phyloP scores from a whole-genome alignment of 2,329 filamentous ascomycete genomes.

The Cytospora piceicola region DNA sequence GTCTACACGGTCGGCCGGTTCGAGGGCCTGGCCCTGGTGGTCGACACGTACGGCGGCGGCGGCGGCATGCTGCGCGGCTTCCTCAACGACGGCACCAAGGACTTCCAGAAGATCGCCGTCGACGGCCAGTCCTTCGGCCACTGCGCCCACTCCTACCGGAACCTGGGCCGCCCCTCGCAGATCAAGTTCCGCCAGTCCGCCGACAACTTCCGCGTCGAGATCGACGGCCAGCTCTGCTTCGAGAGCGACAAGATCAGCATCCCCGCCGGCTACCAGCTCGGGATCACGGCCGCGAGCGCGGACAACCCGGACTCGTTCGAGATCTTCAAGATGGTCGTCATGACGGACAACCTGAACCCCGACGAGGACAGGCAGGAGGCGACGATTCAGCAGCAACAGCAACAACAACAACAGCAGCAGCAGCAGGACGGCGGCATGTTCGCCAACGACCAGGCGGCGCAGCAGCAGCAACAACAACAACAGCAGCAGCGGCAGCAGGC shows the following conservation, averaged over 20 bases:
- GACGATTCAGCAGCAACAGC: slow-evolving; percentile 32
- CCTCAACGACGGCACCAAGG: slow-evolving; percentile 84
- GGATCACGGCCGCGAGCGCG: slow-evolving; percentile 83
- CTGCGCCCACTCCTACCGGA: slow-evolving; percentile 89
- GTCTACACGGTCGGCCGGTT: slow-evolving; percentile 85
- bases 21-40: slow-evolving; percentile 84
- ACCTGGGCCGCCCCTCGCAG: slow-evolving; percentile 81
- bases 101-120: slow-evolving; percentile 78
- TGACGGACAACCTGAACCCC: slow-evolving; percentile 54
- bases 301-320: slow-evolving; percentile 96
- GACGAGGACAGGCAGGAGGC: slow-evolving; percentile 31
- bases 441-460: slow-evolving; percentile 31
- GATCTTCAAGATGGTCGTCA: slow-evolving; percentile 81
- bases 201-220: slow-evolving; percentile 71
- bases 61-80: slow-evolving; percentile 88
- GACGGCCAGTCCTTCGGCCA: slow-evolving; percentile 91
- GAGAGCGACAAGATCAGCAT: slow-evolving; percentile 78
- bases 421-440: slow-evolving; percentile 32
- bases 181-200: slow-evolving; percentile 72
- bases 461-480: slow-evolving; percentile 42
- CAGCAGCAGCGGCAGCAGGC: slow-evolving; percentile 39
- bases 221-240: slow-evolving; percentile 85
- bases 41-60: slow-evolving; percentile 79
- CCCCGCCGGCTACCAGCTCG: slow-evolving; percentile 81
- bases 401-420: slow-evolving; percentile 39